phyloP scores from a whole-genome alignment of 2,329 filamentous ascomycete genomes.

The Fusarium tanahbumbuense region DNA sequence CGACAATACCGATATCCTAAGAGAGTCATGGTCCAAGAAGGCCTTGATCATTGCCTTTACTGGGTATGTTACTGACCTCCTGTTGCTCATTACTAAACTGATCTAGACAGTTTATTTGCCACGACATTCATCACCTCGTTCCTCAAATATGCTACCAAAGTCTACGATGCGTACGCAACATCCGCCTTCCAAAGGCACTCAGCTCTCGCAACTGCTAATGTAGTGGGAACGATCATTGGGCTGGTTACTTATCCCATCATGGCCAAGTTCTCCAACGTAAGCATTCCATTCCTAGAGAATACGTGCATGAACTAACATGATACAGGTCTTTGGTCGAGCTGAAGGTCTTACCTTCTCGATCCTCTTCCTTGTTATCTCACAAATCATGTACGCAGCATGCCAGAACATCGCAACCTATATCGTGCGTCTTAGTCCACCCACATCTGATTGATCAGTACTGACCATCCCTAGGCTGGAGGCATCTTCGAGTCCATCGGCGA shows the following conservation, averaged over 20 bases:
- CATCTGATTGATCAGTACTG: not conserved
- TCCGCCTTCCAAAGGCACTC: conserved; percentile 61
- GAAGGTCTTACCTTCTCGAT: conserved; percentile 61
- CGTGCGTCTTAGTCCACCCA: conserved; percentile 38
- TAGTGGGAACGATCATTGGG: conserved; percentile 60
- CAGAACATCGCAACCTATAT: conserved; percentile 65
- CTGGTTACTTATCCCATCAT: conserved; percentile 69
- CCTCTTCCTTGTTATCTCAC: conserved; percentile 54
- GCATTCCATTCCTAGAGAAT: fast-evolving
- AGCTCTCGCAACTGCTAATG: conserved; percentile 59
- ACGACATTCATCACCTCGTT: conserved; percentile 50
- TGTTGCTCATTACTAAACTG: fast-evolving
- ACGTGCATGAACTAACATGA: not conserved
- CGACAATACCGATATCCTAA: conserved; percentile 38
- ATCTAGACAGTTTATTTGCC: conserved; percentile 42
- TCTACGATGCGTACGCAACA: conserved; percentile 51
- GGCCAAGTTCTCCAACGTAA: conserved; percentile 66
- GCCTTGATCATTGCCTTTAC: conserved; percentile 42
- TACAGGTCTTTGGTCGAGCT: conserved; percentile 64
- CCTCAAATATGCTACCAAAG: conserved; percentile 48
- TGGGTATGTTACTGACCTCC: conserved; percentile 9
- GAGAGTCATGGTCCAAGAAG: conserved; percentile 42
- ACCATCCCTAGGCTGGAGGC: conserved; percentile 54
- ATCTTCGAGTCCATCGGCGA: conserved; percentile 72
- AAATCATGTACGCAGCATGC: conserved; percentile 68